Percentiles rank a stretch among this genome's conserved stretches.
Evolutionary conservation across 2,329 filamentous ascomycete genomes (phyloP).

Genomic region (Emericellopsis cladophorae): DNA sequence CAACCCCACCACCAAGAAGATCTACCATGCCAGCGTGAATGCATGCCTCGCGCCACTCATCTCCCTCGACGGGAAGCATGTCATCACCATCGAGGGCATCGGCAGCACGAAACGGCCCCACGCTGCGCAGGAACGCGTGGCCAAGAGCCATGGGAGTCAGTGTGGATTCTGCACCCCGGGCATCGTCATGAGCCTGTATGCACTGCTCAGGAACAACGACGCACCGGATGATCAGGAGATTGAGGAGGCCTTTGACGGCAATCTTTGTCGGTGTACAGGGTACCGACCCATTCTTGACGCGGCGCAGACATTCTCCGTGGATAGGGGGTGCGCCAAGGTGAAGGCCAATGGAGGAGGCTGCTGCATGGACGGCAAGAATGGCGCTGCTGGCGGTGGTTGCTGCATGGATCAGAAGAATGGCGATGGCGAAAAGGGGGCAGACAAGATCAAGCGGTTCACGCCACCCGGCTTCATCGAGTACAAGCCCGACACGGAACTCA

Average conservation of each 20-base stretch:
- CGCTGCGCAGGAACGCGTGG: constrained; percentile 81
- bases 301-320: constrained; percentile 71
- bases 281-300: constrained; percentile 91
- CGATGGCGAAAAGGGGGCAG: constrained; percentile 20
- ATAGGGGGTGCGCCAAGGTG: constrained; percentile 35
- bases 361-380: constrained; percentile 58
- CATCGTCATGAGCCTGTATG: constrained; percentile 96
- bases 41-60: constrained; percentile 87
- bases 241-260: constrained; percentile 95
- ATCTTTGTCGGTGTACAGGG: constrained; percentile 88
- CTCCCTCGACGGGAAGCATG: constrained; percentile 93
- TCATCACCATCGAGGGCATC: constrained; percentile 95
- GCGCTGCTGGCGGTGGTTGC: constrained; percentile 34
- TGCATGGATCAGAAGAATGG: constrained; percentile 50
- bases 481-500: constrained; percentile 84
- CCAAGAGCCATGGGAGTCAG: constrained; percentile 83
- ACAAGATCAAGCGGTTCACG: constrained; percentile 57
- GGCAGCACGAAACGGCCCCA: constrained; percentile 80
- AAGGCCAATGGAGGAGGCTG: constrained; percentile 32
- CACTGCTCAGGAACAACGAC: constrained; percentile 73
- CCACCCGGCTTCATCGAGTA: constrained; percentile 90
- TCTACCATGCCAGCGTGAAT: constrained; percentile 95
- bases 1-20: constrained; percentile 81
- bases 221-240: constrained; percentile 69
- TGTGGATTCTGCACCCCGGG: constrained; percentile 93